Conservation (phyloP, 192 early-diverging fungal genomes). For the Pilaira anomala region DNA sequence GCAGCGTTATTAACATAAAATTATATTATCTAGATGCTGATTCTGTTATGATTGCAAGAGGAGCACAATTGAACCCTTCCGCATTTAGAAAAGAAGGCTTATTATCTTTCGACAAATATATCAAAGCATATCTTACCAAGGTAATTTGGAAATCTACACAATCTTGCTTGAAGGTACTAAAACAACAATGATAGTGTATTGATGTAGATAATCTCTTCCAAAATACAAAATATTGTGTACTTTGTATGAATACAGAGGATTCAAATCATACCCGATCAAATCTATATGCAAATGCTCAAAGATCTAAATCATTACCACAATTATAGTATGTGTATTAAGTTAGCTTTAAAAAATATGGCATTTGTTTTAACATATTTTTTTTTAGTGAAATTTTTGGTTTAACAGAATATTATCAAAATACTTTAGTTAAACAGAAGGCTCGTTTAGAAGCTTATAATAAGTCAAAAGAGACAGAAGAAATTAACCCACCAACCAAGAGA, state of each 20-base stretch:
- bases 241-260: slow-evolving; percentile 77
- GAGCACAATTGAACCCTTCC: slow-evolving; percentile 82
- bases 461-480: slow-evolving; percentile 14
- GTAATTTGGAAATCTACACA: too few species aligned
- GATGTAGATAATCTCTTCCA: slow-evolving; percentile 67
- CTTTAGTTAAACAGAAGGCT: slow-evolving; percentile 9
- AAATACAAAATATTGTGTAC: slow-evolving; percentile 89
- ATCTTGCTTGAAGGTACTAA: too few species aligned
- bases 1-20: background rate
- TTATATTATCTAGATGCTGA: slow-evolving; percentile 29
- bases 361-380: background rate
- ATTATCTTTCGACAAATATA: slow-evolving; percentile 52
- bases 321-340: slow-evolving; percentile 48
- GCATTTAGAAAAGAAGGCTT: slow-evolving; percentile 72
- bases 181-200: slow-evolving; percentile 52
- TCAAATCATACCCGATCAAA: slow-evolving; percentile 47
- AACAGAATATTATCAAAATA: slow-evolving; percentile 18
- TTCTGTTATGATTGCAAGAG: slow-evolving; percentile 91
- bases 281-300: slow-evolving; percentile 42
- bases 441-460: slow-evolving; percentile 2
- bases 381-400: slow-evolving; percentile 25
- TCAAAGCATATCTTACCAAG: slow-evolving; percentile 63
- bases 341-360: background rate
- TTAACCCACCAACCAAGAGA: background rate
- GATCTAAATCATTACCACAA: slow-evolving; percentile 48